Evolutionary conservation across 768 basidiomycete genomes (phyloP).

Genomic region (Cystobasidium ongulense): DNA sequence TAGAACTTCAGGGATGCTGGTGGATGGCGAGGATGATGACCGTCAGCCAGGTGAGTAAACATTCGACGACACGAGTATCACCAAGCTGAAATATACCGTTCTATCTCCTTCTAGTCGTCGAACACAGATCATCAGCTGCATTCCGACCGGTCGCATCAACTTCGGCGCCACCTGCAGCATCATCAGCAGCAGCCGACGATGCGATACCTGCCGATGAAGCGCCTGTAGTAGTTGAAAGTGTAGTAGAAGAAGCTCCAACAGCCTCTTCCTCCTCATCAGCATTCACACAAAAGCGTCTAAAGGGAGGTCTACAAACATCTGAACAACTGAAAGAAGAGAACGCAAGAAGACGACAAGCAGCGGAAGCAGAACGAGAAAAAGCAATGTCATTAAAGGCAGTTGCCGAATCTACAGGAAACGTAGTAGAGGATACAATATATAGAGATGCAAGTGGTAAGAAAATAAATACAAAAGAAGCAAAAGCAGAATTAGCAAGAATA

Average conservation of each 20-base stretch:
- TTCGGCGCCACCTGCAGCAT: neutral
- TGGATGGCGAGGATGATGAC: slow-evolving; percentile 51
- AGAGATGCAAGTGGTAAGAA: slow-evolving; percentile 79
- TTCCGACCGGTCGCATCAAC: slow-evolving; percentile 27
- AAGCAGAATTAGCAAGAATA: slow-evolving; percentile 70
- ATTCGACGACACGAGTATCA: neutral
- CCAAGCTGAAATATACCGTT: neutral
- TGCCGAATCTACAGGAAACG: slow-evolving; percentile 36
- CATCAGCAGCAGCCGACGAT: neutral
- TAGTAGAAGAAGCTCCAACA: slow-evolving; percentile 31
- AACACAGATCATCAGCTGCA: slow-evolving; percentile 57
- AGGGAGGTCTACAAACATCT: slow-evolving; percentile 69
- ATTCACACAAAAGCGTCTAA: slow-evolving; percentile 13
- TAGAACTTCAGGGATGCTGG: slow-evolving; percentile 35
- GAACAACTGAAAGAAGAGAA: slow-evolving; percentile 57
- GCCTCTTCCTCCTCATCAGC: slow-evolving; percentile 21
- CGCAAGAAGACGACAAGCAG: slow-evolving; percentile 41
- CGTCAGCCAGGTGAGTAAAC: slow-evolving; percentile 50
- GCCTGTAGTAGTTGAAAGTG: slow-evolving; percentile 34
- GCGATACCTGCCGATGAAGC: slow-evolving; percentile 37
- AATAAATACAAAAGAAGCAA: slow-evolving; percentile 76
- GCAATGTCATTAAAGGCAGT: slow-evolving; percentile 53
- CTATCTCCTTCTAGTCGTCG: slow-evolving; percentile 53
- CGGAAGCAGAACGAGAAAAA: slow-evolving; percentile 48
- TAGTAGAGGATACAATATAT: slow-evolving; percentile 81